A percentile compares a stretch with the other conserved stretches of the same genome.
These are phyloP conservation scores for Cercophora scortea DNA, from an alignment of 495 filamentous ascomycete species.

Conservation along the genomic window DNA sequence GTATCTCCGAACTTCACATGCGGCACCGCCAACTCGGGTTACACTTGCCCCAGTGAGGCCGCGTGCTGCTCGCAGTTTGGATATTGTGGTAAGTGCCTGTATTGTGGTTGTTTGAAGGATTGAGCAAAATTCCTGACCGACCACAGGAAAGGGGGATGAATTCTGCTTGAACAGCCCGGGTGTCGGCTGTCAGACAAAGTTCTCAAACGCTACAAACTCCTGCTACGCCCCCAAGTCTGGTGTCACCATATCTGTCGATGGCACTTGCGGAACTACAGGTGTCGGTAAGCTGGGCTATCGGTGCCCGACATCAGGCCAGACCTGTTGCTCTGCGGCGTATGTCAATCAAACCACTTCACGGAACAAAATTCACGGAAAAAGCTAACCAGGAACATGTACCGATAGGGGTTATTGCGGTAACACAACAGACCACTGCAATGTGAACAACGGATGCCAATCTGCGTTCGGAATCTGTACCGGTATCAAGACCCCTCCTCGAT, in stretches of 20 bases:
- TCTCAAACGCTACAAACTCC: slow-evolving; percentile 22
- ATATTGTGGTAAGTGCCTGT: slow-evolving; percentile 20
- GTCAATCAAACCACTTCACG: neutral
- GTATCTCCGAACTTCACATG: slow-evolving; percentile 29
- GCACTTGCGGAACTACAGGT: slow-evolving; percentile 24
- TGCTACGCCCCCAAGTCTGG: slow-evolving; percentile 23
- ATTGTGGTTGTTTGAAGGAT: too few species aligned
- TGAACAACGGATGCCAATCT: slow-evolving; percentile 22
- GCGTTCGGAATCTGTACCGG: slow-evolving; percentile 22
- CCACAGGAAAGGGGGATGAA: slow-evolving; percentile 9
- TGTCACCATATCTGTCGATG: slow-evolving; percentile 20
- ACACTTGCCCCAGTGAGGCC: slow-evolving; percentile 23
- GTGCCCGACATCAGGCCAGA: slow-evolving; percentile 17
- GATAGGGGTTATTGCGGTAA: slow-evolving; percentile 30
- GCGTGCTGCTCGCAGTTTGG: slow-evolving; percentile 30
- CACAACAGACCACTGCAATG: slow-evolving; percentile 22
- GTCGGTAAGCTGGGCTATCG: slow-evolving; percentile 25
- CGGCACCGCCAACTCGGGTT: slow-evolving; percentile 19
- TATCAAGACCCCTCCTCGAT: neutral
- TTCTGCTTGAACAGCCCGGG: slow-evolving; percentile 27
- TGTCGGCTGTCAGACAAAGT: slow-evolving; percentile 22
- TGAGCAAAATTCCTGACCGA: too few species aligned
- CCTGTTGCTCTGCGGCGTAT: slow-evolving; percentile 28
- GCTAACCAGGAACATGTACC: neutral
- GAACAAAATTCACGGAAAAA: neutral